These are phyloP conservation scores for Isoetes engelmannii DNA, from an alignment of 83 land plant genomes.

Conservation along the genomic window DNA sequence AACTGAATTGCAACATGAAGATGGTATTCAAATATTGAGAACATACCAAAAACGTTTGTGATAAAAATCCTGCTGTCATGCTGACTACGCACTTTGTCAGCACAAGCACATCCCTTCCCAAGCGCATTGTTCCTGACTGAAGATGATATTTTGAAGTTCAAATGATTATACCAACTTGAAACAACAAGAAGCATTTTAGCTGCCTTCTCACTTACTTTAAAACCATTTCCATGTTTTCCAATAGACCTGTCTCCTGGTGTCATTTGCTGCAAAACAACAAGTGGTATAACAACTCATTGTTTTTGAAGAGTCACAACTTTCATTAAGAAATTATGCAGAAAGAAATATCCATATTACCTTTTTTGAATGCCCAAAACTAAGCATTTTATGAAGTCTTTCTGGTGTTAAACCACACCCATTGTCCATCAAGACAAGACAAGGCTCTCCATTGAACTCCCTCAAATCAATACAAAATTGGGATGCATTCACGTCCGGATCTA, in stretches of 20 bases:
- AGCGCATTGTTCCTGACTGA: conserved; percentile 16
- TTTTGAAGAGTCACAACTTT: background rate
- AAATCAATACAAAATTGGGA: conserved; percentile 16
- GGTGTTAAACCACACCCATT: conserved; percentile 15
- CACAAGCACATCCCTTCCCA: conserved; percentile 12
- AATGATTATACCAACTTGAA: background rate
- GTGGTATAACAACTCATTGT: background rate
- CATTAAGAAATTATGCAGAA: background rate
- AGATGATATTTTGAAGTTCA: background rate
- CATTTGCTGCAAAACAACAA: conserved; percentile 5
- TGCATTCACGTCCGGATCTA: conserved; percentile 15
- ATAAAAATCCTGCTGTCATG: conserved; percentile 8
- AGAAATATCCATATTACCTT: background rate
- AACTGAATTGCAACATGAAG: too few species aligned
- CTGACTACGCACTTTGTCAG: conserved; percentile 10
- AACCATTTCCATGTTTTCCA: conserved; percentile 17
- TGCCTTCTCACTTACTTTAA: background rate
- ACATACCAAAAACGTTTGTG: conserved; percentile 13
- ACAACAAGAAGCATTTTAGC: background rate
- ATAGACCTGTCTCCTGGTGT: conserved; percentile 14
- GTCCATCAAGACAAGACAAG: conserved; percentile 16
- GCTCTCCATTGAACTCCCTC: conserved; percentile 9
- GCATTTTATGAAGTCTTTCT: conserved; percentile 15
- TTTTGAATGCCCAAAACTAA: conserved; percentile 13
- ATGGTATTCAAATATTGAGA: too few species aligned